These are phyloP conservation scores for Epithemia pelagica DNA, from an alignment of 108 stramenopile genomes.

Conservation along the genomic window DNA sequence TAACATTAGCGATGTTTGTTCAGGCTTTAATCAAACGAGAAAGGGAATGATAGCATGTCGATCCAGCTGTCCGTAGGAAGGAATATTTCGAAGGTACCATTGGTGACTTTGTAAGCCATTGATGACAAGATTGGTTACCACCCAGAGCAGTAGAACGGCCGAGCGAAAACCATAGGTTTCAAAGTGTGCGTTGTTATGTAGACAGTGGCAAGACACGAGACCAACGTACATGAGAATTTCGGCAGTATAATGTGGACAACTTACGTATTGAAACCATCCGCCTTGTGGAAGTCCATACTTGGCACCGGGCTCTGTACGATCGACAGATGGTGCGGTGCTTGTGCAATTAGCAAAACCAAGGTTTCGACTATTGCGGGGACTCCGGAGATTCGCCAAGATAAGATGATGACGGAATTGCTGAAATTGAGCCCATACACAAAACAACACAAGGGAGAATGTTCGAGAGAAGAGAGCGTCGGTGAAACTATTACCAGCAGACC, in stretches of 20 bases:
- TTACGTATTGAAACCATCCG: constrained; percentile 51
- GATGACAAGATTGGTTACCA: constrained; percentile 46
- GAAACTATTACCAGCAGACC: not conserved
- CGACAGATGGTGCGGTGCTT: not conserved
- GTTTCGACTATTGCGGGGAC: not conserved
- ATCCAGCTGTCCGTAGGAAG: not conserved
- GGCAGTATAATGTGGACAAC: constrained; percentile 70
- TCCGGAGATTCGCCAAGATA: constrained; percentile 41
- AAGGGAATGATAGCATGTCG: constrained; percentile 10
- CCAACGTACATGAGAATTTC: constrained; percentile 67
- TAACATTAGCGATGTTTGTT: no score
- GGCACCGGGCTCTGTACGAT: not conserved
- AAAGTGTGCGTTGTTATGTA: not conserved
- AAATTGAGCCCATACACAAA: constrained; percentile 48
- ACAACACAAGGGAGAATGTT: constrained; percentile 3
- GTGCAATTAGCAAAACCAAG: not conserved
- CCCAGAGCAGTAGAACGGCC: constrained; percentile 44
- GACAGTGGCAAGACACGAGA: constrained; percentile 22
- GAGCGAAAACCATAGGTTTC: not conserved
- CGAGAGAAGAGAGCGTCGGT: not conserved
- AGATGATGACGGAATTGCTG: constrained; percentile 59
- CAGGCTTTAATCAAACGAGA: constrained; percentile 1
- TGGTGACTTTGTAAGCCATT: constrained; percentile 39
- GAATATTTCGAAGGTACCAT: constrained; percentile 38
- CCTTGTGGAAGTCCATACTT: constrained; percentile 33